A percentile compares a stretch with the other conserved stretches of the same genome.
Evolutionary conservation across 805 yeast species (phyloP).

Genomic region (Saccharomycopsis schoenii): DNA sequence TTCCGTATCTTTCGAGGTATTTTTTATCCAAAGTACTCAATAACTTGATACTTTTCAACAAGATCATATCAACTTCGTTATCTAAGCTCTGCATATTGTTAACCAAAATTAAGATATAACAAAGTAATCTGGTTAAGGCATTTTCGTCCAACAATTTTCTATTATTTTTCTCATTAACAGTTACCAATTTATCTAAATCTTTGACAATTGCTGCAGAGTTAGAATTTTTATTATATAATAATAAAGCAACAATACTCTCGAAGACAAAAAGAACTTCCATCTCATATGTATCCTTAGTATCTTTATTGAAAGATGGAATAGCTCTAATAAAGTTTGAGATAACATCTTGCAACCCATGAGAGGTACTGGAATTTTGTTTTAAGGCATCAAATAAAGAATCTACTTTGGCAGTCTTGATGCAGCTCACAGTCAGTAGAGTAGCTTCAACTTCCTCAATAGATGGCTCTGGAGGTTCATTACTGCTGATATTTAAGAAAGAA

Average conservation of each 20-base stretch:
- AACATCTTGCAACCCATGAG: neutral
- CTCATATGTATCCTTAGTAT: constrained; percentile 32
- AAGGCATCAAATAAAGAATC: constrained; percentile 4
- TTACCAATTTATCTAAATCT: constrained; percentile 14
- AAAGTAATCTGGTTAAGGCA: constrained; percentile 33
- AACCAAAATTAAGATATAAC: constrained; percentile 42
- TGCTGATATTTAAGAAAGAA: constrained; percentile 77
- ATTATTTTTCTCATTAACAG: constrained; percentile 25
- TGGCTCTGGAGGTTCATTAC: constrained; percentile 86
- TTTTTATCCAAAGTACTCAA: neutral
- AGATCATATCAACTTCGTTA: constrained; percentile 12
- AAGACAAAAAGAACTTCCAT: constrained; percentile 38
- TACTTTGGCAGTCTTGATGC: constrained; percentile 44
- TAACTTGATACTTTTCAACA: neutral
- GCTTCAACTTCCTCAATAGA: constrained; percentile 86
- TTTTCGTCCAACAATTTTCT: constrained; percentile 23
- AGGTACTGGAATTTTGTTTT: neutral
- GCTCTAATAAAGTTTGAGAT: constrained; percentile 4
- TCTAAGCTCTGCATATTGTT: constrained; percentile 26
- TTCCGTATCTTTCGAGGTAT: neutral
- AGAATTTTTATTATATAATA: neutral
- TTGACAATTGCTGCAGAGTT: constrained; percentile 14
- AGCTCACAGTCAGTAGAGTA: constrained; percentile 73
- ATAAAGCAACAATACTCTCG: constrained; percentile 29
- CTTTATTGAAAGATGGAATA: constrained; percentile 5